Conservation (phyloP, 768 basidiomycete species). For the Holtermanniella nyarrowii region DNA sequence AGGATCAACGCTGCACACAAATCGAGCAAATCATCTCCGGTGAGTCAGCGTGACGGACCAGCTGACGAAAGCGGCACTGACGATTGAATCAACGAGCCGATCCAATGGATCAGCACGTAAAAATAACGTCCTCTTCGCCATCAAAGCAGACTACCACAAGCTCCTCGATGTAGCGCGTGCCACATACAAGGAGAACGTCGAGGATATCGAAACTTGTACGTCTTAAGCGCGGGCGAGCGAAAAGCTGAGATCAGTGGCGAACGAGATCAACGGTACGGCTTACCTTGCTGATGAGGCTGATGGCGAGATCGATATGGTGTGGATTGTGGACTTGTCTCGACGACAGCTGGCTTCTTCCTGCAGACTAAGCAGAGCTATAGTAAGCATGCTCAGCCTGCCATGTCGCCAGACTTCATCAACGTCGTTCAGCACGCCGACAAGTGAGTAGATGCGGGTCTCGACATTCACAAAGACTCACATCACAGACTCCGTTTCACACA, state of each 20-base stretch:
- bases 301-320: slow-evolving; percentile 4
- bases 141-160: slow-evolving; percentile 71
- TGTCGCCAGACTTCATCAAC: slow-evolving; percentile 20
- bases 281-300: slow-evolving; percentile 11
- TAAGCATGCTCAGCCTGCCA: too few relatives aligned
- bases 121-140: slow-evolving; percentile 51
- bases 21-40: background rate
- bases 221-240: background rate
- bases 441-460: slow-evolving; percentile 14
- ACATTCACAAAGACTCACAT: slow-evolving; percentile 18
- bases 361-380: too few relatives aligned
- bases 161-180: slow-evolving; percentile 89
- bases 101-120: background rate
- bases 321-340: too few relatives aligned
- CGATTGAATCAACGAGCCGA: background rate
- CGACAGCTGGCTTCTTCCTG: too few relatives aligned
- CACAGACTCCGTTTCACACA: slow-evolving; percentile 65
- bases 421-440: slow-evolving; percentile 24
- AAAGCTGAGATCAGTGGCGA: background rate
- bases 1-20: background rate
- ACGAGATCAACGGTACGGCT: too few relatives aligned
- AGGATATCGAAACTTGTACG: slow-evolving; percentile 53
- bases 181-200: slow-evolving; percentile 85
- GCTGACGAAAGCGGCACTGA: background rate
- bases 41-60: background rate